These are phyloP conservation scores for Athelia psychrophila DNA, from an alignment of 1,284 basidiomycete genomes.

Conservation along the genomic window DNA sequence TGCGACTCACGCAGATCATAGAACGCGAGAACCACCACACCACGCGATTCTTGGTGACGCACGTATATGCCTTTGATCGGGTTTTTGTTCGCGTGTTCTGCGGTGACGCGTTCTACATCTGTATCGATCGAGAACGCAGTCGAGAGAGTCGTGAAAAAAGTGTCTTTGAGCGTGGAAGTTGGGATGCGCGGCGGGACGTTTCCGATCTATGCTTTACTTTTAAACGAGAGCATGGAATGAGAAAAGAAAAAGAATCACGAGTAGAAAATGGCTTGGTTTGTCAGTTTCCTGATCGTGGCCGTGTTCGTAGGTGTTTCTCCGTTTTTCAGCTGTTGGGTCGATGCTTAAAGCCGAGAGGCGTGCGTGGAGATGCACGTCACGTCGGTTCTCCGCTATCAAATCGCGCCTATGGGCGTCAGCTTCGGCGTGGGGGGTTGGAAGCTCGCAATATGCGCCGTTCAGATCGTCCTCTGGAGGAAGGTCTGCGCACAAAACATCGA, in stretches of 20 bases:
- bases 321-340: slow-evolving; percentile 28
- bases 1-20: slow-evolving; percentile 56
- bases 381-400: no score
- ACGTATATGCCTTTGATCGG: slow-evolving; percentile 46
- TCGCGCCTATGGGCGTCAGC: no score
- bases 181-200: slow-evolving; percentile 31
- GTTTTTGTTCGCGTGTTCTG: slow-evolving; percentile 3
- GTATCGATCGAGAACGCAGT: slow-evolving; percentile 12
- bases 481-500: slow-evolving; percentile 9
- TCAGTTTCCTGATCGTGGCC: not conserved
- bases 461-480: slow-evolving; percentile 7
- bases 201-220: slow-evolving; percentile 23
- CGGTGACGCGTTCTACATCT: not conserved
- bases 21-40: slow-evolving; percentile 58
- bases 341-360: slow-evolving; percentile 37
- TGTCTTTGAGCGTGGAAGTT: slow-evolving; percentile 29
- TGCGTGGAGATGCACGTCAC: no score
- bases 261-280: slow-evolving; percentile 39
- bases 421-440: slow-evolving; percentile 3
- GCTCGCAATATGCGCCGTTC: not conserved
- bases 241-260: slow-evolving; percentile 25
- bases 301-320: slow-evolving; percentile 21
- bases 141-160: slow-evolving; percentile 22
- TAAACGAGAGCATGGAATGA: slow-evolving; percentile 3
- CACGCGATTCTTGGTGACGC: slow-evolving; percentile 43